Evolutionary conservation across 257 asterid genomes (phyloP).

Genomic region (Ilex asprella): DNA sequence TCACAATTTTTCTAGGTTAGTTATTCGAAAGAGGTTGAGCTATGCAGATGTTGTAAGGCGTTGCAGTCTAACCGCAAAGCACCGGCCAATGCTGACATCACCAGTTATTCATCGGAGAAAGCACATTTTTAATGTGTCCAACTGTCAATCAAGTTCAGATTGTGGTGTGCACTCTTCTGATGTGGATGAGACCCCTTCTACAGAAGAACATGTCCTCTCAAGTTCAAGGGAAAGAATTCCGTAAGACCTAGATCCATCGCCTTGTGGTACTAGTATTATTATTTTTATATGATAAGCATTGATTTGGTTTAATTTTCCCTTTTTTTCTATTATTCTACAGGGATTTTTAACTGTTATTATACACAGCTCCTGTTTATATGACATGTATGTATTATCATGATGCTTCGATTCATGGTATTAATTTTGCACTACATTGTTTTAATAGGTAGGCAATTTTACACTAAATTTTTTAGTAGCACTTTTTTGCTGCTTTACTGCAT

Average conservation of each 20-base stretch:
- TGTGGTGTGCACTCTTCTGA: constrained; percentile 26
- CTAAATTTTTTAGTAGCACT: neutral
- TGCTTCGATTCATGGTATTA: neutral
- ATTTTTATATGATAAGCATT: too few species aligned
- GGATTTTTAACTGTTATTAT: neutral
- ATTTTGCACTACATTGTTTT: neutral
- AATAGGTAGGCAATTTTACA: neutral
- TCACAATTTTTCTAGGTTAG: constrained; percentile 15
- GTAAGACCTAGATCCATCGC: constrained; percentile 19
- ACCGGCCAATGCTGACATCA: constrained; percentile 15
- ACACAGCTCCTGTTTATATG: neutral
- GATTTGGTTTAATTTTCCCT: too few species aligned
- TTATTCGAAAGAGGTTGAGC: constrained; percentile 14
- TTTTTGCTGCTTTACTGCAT: too few species aligned
- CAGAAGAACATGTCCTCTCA: constrained; percentile 15
- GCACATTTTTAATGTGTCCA: constrained; percentile 20
- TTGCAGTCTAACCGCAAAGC: constrained; percentile 21
- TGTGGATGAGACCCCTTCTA: constrained; percentile 20
- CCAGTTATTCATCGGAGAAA: constrained; percentile 30
- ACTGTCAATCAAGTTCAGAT: constrained; percentile 28
- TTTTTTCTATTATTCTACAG: neutral
- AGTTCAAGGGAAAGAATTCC: constrained; percentile 18
- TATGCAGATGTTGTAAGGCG: constrained; percentile 13
- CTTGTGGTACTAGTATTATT: too few species aligned
- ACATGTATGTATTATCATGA: neutral